phyloP scores from a whole-genome alignment of 768 basidiomycete genomes.

The Amanita pseudoporphyria region DNA sequence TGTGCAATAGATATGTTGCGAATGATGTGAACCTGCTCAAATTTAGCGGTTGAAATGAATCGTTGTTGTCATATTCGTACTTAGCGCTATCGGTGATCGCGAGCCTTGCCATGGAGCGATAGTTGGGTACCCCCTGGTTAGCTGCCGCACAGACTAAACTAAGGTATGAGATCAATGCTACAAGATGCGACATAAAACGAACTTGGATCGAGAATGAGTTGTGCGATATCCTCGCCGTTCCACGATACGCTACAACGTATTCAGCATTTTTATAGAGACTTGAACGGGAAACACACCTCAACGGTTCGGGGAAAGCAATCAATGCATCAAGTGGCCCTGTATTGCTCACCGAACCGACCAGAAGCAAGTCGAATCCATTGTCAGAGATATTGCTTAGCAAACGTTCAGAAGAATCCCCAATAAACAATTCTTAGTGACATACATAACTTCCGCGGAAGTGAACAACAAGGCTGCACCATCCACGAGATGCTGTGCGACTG shows the following conservation, averaged over 20 bases:
- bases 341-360: conserved; percentile 52
- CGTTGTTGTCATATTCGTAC: conserved; percentile 23
- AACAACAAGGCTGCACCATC: conserved; percentile 46
- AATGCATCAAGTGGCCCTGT: conserved; percentile 60
- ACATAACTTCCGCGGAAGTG: conserved; percentile 50
- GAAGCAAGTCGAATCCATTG: conserved; percentile 50
- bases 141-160: conserved; percentile 55
- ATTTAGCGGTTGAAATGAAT: neutral
- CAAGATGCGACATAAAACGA: conserved; percentile 7
- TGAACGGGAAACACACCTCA: conserved; percentile 32
- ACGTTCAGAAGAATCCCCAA: neutral
- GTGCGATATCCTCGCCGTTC: conserved; percentile 54
- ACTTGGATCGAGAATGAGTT: conserved; percentile 54
- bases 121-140: conserved; percentile 56
- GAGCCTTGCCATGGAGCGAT: conserved; percentile 39
- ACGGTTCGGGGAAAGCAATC: conserved; percentile 56
- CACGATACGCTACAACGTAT: conserved; percentile 39
- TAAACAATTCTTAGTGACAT: conserved; percentile 11
- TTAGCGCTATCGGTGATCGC: conserved; percentile 42
- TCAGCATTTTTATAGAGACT: neutral
- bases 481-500: conserved; percentile 57
- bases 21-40: conserved; percentile 49
- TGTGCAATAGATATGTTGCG: conserved; percentile 56
- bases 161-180: neutral
- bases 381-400: conserved; percentile 39